Evolutionary conservation across 164 flowering plant genomes (phyloP), one percentile per base, ranked within the genome.

Genomic region (Sextonia rubra): DNA sequence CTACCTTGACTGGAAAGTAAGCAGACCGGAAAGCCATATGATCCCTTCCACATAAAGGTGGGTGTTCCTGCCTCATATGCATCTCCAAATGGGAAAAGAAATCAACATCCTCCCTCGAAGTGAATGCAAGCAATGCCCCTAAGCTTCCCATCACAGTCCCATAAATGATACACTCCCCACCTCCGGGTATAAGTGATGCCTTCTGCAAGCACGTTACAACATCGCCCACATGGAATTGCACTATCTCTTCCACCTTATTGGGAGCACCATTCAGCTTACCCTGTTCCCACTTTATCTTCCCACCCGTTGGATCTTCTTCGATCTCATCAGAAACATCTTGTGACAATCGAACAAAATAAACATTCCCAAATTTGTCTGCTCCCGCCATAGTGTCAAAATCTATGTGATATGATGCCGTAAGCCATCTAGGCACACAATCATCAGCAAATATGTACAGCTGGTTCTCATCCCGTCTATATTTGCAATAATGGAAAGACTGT

Each of bases 371-470:
- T 83, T 96, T 96, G 83, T 96, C 99, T 20, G 91, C 92, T 68
- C 99, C 98, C 7, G 98, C 99, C 98, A 96, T 87, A 69, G 98
- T 96, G 81, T 96, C 98, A 74, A 96, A 93, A 74, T 96, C 99
- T 72, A 93, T 79, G 78, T 96, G 97, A 74, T 90, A 81, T 47
- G 98, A 76, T 67, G 99, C 91, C 11, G 99, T 92, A n/a, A 96
- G 86, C 99, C 98, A 93, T 84, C 99, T 90, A 9, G 99, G 98
- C 73, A 89, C 94, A 69, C 79, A 78, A 71, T 96, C 99, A 78
- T 96, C 98, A 44, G 99, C 99, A 88, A 96, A 93, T 83, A 96
- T 90, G 69, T 96, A 93, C 15, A 96, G 90, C 79, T 96, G 99
- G 74, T 96, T 96, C 72, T 93, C 99, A 78, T 93, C 99, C 70